Percentiles rank a stretch among this genome's conserved stretches.
phyloP scores from a whole-genome alignment of 1,284 basidiomycete species.

The Chiua sp. region DNA sequence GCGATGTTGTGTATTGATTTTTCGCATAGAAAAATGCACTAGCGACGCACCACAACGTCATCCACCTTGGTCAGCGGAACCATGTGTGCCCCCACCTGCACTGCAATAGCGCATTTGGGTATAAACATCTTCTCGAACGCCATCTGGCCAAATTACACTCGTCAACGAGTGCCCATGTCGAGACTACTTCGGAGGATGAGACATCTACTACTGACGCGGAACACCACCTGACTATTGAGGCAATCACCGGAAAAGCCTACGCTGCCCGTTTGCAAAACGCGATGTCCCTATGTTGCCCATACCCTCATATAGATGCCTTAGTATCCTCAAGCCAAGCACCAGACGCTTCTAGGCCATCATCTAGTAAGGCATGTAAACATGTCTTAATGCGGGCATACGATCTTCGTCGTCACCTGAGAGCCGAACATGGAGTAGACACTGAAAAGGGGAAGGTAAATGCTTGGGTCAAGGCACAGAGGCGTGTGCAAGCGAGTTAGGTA shows the following conservation, averaged over 20 bases:
- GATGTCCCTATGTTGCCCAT: constrained; percentile 60
- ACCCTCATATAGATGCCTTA: constrained; percentile 49
- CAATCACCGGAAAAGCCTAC: constrained; percentile 71
- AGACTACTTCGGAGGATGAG: constrained; percentile 33
- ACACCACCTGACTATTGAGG: constrained; percentile 51
- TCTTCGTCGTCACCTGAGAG: constrained; percentile 75
- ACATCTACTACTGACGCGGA: constrained; percentile 9
- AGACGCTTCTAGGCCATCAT: constrained; percentile 10
- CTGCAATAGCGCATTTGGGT: constrained; percentile 74
- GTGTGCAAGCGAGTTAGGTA: neutral
- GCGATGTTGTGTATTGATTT: neutral
- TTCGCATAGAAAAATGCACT: constrained; percentile 73
- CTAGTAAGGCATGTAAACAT: constrained; percentile 57
- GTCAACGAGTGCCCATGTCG: constrained; percentile 7
- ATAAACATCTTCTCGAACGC: constrained; percentile 81
- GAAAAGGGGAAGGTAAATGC: constrained; percentile 63
- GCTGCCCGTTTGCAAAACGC: constrained; percentile 44
- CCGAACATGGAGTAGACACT: constrained; percentile 65
- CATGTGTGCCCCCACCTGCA: constrained; percentile 63
- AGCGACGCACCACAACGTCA: constrained; percentile 69
- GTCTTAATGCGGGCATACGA: constrained; percentile 87
- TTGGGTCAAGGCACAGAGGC: constrained; percentile 52
- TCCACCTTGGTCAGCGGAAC: constrained; percentile 73
- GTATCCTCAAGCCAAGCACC: constrained; percentile 5
- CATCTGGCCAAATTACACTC: constrained; percentile 67